These are phyloP conservation scores for Diplocarpon rosae DNA, from an alignment of 2,329 filamentous ascomycete genomes.

Conservation along the genomic window DNA sequence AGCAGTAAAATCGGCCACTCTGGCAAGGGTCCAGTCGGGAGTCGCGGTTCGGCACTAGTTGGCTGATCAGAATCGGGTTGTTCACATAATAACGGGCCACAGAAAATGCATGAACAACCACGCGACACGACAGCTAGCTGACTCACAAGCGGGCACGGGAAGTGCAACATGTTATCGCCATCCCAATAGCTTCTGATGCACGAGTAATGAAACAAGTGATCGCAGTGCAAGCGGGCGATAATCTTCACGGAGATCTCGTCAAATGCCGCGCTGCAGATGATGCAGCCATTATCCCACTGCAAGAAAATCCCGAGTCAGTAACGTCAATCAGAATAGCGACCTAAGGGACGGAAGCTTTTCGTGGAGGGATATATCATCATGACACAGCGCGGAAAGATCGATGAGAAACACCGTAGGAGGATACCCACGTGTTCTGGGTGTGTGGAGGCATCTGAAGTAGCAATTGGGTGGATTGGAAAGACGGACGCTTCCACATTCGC, in stretches of 20 bases:
- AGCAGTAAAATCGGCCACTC: background rate
- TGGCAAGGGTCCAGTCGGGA: background rate
- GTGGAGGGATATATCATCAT: too few relatives aligned
- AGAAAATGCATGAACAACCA: background rate
- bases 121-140: background rate
- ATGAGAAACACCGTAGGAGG: too few relatives aligned
- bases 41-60: background rate
- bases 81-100: background rate
- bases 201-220: background rate
- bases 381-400: too few relatives aligned
- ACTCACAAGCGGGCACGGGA: background rate
- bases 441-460: background rate
- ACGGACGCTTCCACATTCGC: background rate
- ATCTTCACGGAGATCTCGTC: background rate
- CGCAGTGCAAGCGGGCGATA: background rate
- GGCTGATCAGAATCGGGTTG: background rate
- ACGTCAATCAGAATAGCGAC: too few relatives aligned
- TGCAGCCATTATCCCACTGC: background rate
- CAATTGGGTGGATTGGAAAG: background rate
- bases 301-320: too few relatives aligned
- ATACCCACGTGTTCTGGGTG: background rate
- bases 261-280: background rate
- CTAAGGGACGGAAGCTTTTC: too few relatives aligned
- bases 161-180: background rate
- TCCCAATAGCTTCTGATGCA: background rate